Evolutionary conservation across 768 basidiomycete species (phyloP).

Genomic region (Suillus paluster): DNA sequence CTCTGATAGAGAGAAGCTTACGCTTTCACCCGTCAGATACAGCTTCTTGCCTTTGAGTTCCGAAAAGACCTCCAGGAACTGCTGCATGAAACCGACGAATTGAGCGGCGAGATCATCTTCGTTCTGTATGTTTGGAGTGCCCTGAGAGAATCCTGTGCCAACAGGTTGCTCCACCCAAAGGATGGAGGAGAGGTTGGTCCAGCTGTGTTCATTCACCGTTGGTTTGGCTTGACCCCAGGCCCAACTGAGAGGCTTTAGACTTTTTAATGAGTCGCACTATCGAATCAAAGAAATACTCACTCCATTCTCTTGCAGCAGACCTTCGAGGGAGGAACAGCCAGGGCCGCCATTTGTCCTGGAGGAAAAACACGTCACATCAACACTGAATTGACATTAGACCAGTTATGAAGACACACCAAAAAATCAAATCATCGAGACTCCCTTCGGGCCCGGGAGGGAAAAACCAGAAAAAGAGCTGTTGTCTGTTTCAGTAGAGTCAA

Average conservation of each 20-base stretch:
- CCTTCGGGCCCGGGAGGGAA: conserved; percentile 80
- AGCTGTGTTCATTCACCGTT: conserved; percentile 67
- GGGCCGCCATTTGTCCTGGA: conserved; percentile 81
- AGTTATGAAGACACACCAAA: conserved; percentile 51
- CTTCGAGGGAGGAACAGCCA: conserved; percentile 76
- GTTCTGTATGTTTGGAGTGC: conserved; percentile 61
- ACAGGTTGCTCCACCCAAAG: conserved; percentile 82
- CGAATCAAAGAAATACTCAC: conserved; percentile 40
- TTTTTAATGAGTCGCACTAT: conserved; percentile 23
- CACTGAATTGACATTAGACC: background rate
- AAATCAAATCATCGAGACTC: conserved; percentile 72
- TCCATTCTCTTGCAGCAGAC: conserved; percentile 75
- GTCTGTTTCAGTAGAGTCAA: background rate
- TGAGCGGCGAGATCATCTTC: conserved; percentile 63
- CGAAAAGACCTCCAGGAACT: conserved; percentile 75
- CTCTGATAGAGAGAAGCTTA: conserved; percentile 36
- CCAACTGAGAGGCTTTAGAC: conserved; percentile 68
- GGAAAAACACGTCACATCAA: conserved; percentile 1
- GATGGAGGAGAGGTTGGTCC: conserved; percentile 80
- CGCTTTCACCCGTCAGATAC: conserved; percentile 76
- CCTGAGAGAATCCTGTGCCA: conserved; percentile 79
- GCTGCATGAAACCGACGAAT: conserved; percentile 63
- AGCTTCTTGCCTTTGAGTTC: conserved; percentile 77
- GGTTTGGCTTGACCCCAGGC: conserved; percentile 64
- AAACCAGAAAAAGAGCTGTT: conserved; percentile 82